Evolutionary conservation across 306 rosid species (phyloP), one percentile per base, ranked within the genome.

Genomic region (Cyclanthera cordifolia): DNA sequence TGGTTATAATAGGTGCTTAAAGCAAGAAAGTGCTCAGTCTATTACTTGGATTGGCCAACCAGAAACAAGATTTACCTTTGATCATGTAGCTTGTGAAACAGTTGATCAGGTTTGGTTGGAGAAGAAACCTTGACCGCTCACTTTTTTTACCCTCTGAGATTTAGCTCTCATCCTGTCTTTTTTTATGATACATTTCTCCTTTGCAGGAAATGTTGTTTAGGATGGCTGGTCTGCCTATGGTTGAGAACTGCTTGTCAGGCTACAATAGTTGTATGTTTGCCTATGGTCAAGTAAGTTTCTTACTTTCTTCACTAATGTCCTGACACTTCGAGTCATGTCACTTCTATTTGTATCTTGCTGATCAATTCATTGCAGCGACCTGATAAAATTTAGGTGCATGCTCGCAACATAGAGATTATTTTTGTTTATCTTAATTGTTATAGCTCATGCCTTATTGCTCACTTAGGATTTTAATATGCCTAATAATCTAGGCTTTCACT

Each of bases 201-300:
- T 69, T 52, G 75, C 80, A 90, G 99, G 95, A 93, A 76, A 87
- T 81, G 79, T 85, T 93, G 81, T 93, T 93, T 78, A 80, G 96
- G 81, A 85, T 87, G 96, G 95, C 93, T 58, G 89, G 94, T 79
- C 84, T 93, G 75, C 94, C 99, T 4, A 93, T 93, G 96, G 95
- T 93, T 49, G 99, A 93, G 79, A 93, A 93, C 73, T 93, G 99
- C 79, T 84, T 93, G 56, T 93, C 95, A 0, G 99, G 99, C 68
- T 93, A 93, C 66, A 86, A 93, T 77, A 93, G 99, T 59, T 93
- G 99, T 72, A 90, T 93, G 96, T 93, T 93, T 80, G 96, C 99
- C 28, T 93, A 90, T 51, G 99, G 99, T 50, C 99, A 93, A 95
- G 99, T 93, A 87, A 53, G 6, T 65, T 30, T 50, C 79, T 72